These are phyloP conservation scores for Leccinum sublutescens DNA, from an alignment of 768 basidiomycete species.

Conservation along the genomic window DNA sequence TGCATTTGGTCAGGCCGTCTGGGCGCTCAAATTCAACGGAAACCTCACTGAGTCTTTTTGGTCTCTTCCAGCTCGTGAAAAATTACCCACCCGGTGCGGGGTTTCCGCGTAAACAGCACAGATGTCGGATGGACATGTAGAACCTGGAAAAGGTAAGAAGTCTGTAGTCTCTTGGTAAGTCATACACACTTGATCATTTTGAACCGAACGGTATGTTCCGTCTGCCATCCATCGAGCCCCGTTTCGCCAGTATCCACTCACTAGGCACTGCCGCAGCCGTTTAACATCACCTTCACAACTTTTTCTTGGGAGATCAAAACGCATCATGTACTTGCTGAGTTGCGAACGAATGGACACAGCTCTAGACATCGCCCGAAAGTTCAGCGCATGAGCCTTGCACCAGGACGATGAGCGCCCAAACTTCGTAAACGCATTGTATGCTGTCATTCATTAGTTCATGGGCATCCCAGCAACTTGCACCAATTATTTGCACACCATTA, in stretches of 20 bases:
- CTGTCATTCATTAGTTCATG: slow-evolving; percentile 40
- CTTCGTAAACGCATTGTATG: slow-evolving; percentile 88
- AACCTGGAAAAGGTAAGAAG: slow-evolving; percentile 43
- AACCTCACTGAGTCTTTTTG: slow-evolving; percentile 81
- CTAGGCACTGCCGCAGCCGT: slow-evolving; percentile 82
- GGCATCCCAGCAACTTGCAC: neutral
- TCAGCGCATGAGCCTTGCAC: slow-evolving; percentile 91
- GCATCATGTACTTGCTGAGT: slow-evolving; percentile 89
- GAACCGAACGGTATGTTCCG: slow-evolving; percentile 87
- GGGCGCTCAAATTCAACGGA: neutral
- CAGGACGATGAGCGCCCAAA: slow-evolving; percentile 84
- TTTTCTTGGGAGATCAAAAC: slow-evolving; percentile 77
- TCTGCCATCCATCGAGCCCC: slow-evolving; percentile 89
- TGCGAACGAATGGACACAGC: slow-evolving; percentile 95
- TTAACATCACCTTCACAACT: slow-evolving; percentile 90
- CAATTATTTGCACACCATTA: slow-evolving; percentile 57
- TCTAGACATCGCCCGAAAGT: slow-evolving; percentile 91
- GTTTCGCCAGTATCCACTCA: slow-evolving; percentile 92
- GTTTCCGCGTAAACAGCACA: slow-evolving; percentile 89
- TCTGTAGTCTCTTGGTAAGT: slow-evolving; percentile 53
- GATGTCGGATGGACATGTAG: slow-evolving; percentile 93
- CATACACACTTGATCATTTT: slow-evolving; percentile 45
- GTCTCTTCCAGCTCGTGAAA: slow-evolving; percentile 98
- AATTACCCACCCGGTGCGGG: slow-evolving; percentile 88
- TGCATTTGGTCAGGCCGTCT: slow-evolving; percentile 26